Percentiles rank a stretch among this genome's conserved stretches.
Conservation (phyloP, 1,284 basidiomycete genomes). For the Malassezia dermatis region DNA sequence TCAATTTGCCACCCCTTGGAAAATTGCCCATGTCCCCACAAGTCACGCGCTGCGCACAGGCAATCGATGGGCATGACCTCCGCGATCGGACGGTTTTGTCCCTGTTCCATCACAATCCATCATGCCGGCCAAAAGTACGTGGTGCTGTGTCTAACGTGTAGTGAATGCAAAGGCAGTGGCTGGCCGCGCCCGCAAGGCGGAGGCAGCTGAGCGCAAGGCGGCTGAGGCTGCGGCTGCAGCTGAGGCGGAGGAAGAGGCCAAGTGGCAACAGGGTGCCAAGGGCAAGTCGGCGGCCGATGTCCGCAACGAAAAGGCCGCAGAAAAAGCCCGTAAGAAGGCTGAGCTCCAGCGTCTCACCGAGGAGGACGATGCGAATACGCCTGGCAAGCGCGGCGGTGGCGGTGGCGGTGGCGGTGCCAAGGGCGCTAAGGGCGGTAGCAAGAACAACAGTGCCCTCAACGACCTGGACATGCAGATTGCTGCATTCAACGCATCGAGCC, state of each 20-base stretch:
- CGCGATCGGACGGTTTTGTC: background rate
- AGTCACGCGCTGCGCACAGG: conserved; percentile 5
- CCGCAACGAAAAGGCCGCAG: conserved; percentile 56
- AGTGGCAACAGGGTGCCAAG: conserved; percentile 62
- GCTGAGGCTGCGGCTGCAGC: conserved; percentile 58
- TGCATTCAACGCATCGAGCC: conserved; percentile 66
- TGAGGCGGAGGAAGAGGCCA: conserved; percentile 59
- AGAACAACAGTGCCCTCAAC: conserved; percentile 35
- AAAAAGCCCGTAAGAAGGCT: conserved; percentile 51
- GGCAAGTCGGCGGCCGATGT: conserved; percentile 63
- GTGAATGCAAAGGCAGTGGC: conserved; percentile 26
- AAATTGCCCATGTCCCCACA: conserved; percentile 1
- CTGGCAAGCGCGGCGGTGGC: conserved; percentile 53
- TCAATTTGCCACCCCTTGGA: background rate
- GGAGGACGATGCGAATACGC: conserved; percentile 66
- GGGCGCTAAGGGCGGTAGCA: background rate
- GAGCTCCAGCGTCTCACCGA: conserved; percentile 54
- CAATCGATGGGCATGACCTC: conserved; percentile 3
- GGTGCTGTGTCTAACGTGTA: background rate
- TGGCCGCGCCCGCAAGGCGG: conserved; percentile 69
- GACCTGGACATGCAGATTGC: conserved; percentile 26
- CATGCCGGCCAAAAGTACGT: conserved; percentile 17
- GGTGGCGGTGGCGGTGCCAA: conserved; percentile 50
- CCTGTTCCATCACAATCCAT: background rate
- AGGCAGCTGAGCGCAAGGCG: conserved; percentile 71